Percentiles rank a stretch among this genome's conserved stretches.
Evolutionary conservation across 2,329 filamentous ascomycete species (phyloP).

Genomic region (Fusarium dimerum): DNA sequence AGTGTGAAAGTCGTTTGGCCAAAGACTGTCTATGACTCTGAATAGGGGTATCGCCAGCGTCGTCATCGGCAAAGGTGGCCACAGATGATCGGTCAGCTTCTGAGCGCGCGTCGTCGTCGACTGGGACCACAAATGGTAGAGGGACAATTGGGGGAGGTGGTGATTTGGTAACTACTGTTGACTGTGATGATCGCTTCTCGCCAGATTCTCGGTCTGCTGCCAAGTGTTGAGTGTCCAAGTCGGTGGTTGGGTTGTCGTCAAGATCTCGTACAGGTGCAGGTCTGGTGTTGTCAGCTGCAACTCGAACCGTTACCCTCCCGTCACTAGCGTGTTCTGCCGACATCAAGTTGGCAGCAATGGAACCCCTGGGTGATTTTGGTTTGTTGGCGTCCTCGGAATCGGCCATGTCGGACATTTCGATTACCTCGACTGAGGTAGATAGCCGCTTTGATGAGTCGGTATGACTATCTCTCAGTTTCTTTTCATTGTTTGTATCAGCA

Average conservation of each 20-base stretch:
- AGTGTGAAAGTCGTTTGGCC: slow-evolving; percentile 50
- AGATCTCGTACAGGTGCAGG: slow-evolving; percentile 24
- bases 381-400: slow-evolving; percentile 31
- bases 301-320: slow-evolving; percentile 53
- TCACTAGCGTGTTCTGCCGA: slow-evolving; percentile 42
- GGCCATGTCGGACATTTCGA: slow-evolving; percentile 57
- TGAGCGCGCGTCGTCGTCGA: slow-evolving; percentile 39
- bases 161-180: slow-evolving; percentile 28
- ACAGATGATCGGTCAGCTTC: slow-evolving; percentile 63
- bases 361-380: slow-evolving; percentile 13
- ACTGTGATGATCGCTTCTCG: slow-evolving; percentile 25
- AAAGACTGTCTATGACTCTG: slow-evolving; percentile 38
- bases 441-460: slow-evolving; percentile 37
- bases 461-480: slow-evolving; percentile 38
- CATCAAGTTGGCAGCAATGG: slow-evolving; percentile 37
- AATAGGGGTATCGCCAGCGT: slow-evolving; percentile 37
- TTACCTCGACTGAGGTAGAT: slow-evolving; percentile 43
- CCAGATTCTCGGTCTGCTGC: slow-evolving; percentile 11
- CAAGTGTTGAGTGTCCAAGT: slow-evolving; percentile 9
- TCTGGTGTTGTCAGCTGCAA: slow-evolving; percentile 50
- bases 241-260: slow-evolving; percentile 25
- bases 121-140: slow-evolving; percentile 64
- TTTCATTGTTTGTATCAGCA: slow-evolving; percentile 51
- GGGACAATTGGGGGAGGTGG: slow-evolving; percentile 57
- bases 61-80: slow-evolving; percentile 68